Conservation (phyloP, 192 early-diverging fungal genomes). For the Coemansia sp. region DNA sequence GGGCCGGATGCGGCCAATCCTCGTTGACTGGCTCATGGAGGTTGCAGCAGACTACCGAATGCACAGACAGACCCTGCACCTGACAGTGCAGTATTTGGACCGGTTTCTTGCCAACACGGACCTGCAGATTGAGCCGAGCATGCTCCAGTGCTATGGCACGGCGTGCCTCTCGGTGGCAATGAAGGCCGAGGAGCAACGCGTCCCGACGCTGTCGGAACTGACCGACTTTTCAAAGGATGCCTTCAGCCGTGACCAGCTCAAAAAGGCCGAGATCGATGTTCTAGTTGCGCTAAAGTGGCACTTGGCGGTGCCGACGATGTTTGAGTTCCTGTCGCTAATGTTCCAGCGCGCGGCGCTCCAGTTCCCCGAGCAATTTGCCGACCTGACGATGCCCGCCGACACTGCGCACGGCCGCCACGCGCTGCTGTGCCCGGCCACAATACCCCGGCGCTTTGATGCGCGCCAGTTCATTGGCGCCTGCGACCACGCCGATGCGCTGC, state of each 20-base stretch:
- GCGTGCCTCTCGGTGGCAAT: slow-evolving; percentile 50
- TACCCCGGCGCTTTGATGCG: slow-evolving; percentile 20
- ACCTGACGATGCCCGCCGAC: slow-evolving; percentile 1
- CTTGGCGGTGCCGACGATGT: slow-evolving; percentile 40
- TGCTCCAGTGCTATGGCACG: slow-evolving; percentile 50
- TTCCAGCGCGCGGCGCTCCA: slow-evolving; percentile 43
- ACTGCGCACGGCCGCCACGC: neutral
- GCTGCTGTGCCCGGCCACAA: slow-evolving; percentile 10
- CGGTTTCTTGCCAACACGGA: slow-evolving; percentile 31
- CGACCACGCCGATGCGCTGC: slow-evolving; percentile 35
- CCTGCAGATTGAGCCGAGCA: slow-evolving; percentile 23
- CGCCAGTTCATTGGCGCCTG: slow-evolving; percentile 30
- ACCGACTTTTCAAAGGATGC: slow-evolving; percentile 46
- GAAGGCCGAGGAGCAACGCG: slow-evolving; percentile 48
- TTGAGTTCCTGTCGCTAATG: slow-evolving; percentile 33
- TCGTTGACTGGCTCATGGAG: slow-evolving; percentile 54
- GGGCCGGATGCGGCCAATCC: slow-evolving; percentile 48
- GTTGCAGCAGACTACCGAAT: slow-evolving; percentile 48
- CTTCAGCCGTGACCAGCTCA: slow-evolving; percentile 40
- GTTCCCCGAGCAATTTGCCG: slow-evolving; percentile 25
- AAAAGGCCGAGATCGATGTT: slow-evolving; percentile 42
- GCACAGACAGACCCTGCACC: slow-evolving; percentile 47
- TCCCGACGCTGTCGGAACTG: slow-evolving; percentile 40
- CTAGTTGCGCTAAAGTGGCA: slow-evolving; percentile 40
- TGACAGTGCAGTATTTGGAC: slow-evolving; percentile 45